These are phyloP conservation scores for Colletotrichum sp. DNA, from an alignment of 2,329 filamentous ascomycete genomes.

Conservation along the genomic window DNA sequence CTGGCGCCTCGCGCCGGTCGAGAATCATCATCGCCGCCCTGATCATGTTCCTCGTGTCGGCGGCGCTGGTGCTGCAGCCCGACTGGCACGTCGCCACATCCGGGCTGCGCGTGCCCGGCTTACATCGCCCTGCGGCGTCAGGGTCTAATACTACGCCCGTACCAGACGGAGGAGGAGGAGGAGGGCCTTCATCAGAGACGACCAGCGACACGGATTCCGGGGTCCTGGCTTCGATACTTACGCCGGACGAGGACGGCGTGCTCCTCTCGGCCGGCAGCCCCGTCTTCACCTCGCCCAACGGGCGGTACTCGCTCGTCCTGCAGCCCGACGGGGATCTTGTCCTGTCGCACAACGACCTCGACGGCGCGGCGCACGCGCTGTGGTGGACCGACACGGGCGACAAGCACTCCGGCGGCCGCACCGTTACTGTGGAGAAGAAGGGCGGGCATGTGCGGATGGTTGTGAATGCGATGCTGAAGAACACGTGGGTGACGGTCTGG, in stretches of 20 bases:
- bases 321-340: constrained; percentile 21
- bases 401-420: background rate
- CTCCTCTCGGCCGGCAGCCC: constrained; percentile 5
- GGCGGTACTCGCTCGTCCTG: constrained; percentile 7
- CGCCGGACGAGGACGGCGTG: constrained; percentile 1
- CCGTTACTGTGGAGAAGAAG: background rate
- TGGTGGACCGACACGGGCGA: constrained; percentile 23
- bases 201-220: background rate
- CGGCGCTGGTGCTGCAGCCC: background rate
- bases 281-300: constrained; percentile 10
- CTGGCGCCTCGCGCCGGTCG: background rate
- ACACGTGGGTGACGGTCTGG: constrained; percentile 16
- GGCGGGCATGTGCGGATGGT: background rate
- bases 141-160: background rate
- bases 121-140: background rate
- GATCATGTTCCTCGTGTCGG: background rate
- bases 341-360: background rate
- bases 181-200: background rate
- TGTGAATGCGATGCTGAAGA: background rate
- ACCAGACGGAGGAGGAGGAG: background rate
- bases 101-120: background rate
- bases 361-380: background rate
- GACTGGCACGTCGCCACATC: background rate
- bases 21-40: background rate
- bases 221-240: background rate